A percentile compares a stretch with the other conserved stretches of the same genome.
phyloP scores from a whole-genome alignment of 352 stramenopile genomes.

The Pythium sukuiense region DNA sequence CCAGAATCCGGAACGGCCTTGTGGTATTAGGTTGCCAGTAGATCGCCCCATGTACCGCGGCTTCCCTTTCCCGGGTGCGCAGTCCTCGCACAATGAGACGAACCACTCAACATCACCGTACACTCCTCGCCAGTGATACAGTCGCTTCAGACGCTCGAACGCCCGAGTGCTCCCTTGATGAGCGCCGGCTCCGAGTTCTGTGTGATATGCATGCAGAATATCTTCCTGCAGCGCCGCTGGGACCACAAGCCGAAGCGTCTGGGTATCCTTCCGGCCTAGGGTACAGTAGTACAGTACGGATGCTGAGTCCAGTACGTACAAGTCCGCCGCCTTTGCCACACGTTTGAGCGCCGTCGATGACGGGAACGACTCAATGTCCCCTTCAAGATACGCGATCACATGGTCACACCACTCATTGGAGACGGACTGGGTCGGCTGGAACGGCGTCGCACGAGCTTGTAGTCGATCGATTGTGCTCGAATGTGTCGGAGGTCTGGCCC shows the following conservation, averaged over 20 bases:
- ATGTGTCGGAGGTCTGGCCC: too few relatives aligned
- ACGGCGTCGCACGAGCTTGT: too few relatives aligned
- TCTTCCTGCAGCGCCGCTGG: neutral
- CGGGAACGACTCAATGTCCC: neutral
- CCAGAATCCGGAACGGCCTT: constrained; percentile 5
- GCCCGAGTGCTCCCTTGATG: constrained; percentile 4
- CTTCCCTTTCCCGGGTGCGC: constrained; percentile 14
- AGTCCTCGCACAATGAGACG: constrained; percentile 10
- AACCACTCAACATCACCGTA: constrained; percentile 9
- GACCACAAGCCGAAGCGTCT: neutral
- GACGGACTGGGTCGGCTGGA: too few relatives aligned
- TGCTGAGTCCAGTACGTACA: neutral
- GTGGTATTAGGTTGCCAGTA: constrained; percentile 6
- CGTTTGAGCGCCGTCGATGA: constrained; percentile 5
- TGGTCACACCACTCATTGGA: neutral
- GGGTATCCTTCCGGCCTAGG: neutral
- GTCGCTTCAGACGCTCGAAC: neutral
- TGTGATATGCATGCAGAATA: neutral
- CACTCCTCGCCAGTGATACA: neutral
- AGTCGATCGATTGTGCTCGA: too few relatives aligned
- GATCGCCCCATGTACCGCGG: constrained; percentile 8
- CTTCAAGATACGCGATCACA: constrained; percentile 4
- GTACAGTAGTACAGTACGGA: neutral
- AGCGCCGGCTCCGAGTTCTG: neutral
- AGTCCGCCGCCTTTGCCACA: neutral